Evolutionary conservation across 768 basidiomycete species (phyloP).

Genomic region (Galerina marginata): DNA sequence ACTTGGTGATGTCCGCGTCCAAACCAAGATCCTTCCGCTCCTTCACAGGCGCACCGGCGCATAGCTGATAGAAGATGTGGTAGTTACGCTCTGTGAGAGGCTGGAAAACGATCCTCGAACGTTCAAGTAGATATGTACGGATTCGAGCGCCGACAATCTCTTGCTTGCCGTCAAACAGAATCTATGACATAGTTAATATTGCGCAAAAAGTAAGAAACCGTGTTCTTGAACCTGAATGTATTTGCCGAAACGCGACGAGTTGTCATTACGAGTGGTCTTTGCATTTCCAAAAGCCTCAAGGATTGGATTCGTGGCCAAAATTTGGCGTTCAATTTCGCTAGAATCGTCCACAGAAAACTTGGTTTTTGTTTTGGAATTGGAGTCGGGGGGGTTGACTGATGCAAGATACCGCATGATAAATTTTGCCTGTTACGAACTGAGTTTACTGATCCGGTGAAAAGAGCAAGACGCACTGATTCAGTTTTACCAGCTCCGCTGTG

Average conservation of each 20-base stretch:
- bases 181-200: conserved; percentile 53
- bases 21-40: conserved; percentile 95
- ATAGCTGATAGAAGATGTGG: conserved; percentile 99
- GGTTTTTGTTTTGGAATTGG: conserved; percentile 63
- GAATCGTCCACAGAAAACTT: conserved; percentile 83
- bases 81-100: conserved; percentile 97
- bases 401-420: conserved; percentile 99
- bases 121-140: conserved; percentile 96
- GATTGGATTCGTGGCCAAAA: conserved; percentile 98
- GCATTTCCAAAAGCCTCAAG: conserved; percentile 99
- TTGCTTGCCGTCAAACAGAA: conserved; percentile 94
- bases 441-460: neutral
- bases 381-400: conserved; percentile 87
- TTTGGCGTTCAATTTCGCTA: conserved; percentile 96
- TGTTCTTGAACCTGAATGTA: conserved; percentile 86
- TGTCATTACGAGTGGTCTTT: conserved; percentile 98
- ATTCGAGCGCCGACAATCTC: conserved; percentile 99
- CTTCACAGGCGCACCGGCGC: conserved; percentile 92
- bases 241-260: conserved; percentile 98
- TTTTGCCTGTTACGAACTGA: conserved; percentile 67
- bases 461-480: conserved; percentile 71
- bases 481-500: conserved; percentile 99
- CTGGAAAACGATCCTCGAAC: conserved; percentile 97
- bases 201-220: conserved; percentile 1
- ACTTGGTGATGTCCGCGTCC: conserved; percentile 83